phyloP scores from a whole-genome alignment of 2,329 filamentous ascomycete genomes.

The Hypoxylon sp. region DNA sequence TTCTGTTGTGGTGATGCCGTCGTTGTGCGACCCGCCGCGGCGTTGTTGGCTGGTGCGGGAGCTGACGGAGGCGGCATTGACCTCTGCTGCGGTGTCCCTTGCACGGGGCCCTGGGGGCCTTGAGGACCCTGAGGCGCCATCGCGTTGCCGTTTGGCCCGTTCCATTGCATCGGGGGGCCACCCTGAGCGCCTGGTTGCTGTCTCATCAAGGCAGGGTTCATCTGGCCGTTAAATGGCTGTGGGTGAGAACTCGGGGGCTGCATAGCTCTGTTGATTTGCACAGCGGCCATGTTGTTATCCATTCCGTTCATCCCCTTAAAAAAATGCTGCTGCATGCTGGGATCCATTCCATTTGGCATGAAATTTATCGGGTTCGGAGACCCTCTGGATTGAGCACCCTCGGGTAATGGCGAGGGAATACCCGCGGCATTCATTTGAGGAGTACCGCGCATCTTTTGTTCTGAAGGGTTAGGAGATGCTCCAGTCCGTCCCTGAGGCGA shows the following conservation, averaged over 20 bases:
- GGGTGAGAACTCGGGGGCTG: constrained; percentile 77
- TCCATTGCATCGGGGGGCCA: constrained; percentile 62
- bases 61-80: constrained; percentile 76
- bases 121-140: constrained; percentile 61
- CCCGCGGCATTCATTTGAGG: constrained; percentile 77
- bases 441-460: constrained; percentile 83
- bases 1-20: constrained; percentile 72
- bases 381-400: constrained; percentile 73
- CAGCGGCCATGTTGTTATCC: constrained; percentile 66
- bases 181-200: constrained; percentile 51
- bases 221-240: constrained; percentile 63
- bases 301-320: constrained; percentile 66
- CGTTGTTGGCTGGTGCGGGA: constrained; percentile 58
- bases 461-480: constrained; percentile 80
- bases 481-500: constrained; percentile 77
- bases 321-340: constrained; percentile 69
- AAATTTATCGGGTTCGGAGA: constrained; percentile 75
- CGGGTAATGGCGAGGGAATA: constrained; percentile 78
- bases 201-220: constrained; percentile 71
- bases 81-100: constrained; percentile 79
- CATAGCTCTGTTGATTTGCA: constrained; percentile 73
- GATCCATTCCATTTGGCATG: constrained; percentile 72
- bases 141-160: constrained; percentile 57
- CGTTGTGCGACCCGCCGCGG: constrained; percentile 64
- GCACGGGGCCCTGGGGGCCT: constrained; percentile 65